Evolutionary conservation across 306 rosid species (phyloP), one percentile per base, ranked within the genome.

Genomic region (Medicago truncatula): DNA sequence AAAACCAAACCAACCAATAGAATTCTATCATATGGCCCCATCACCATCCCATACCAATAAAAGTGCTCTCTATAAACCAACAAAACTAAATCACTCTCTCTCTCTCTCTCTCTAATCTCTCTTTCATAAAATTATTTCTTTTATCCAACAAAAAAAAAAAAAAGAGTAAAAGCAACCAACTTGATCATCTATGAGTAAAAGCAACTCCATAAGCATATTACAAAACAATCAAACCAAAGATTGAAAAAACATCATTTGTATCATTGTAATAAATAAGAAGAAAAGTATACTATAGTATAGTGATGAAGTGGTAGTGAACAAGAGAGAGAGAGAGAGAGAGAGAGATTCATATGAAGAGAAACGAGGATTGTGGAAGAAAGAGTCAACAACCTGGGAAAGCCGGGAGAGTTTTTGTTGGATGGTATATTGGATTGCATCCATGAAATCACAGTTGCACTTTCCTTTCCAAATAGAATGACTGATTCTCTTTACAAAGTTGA

Each of bases 321-420:
- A 31, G 69, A 52, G 53, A 71, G 73, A 66, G 72, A 41, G 66
- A 77, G 59, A 7, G 49, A 9, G 70, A 66, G 52, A 67, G 56
- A 20, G 28, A 13, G 39, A 21, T 16, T 66, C 85, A 70, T 80
- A 91, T 88, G 96, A 91, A 23, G 90, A 85, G 85, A 62, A 85
- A 79, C 64, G 85, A 75, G 70, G 15, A 18, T 44, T 70, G 77
- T 58, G 81, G 59, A 80, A 78, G 69, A 71, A 71, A 50, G 70
- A 86, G 81, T 60, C 87, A 96, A 89, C 87, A 96, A 89, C 88
- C 99, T 96, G 99, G 99, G 98, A 88, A 96, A 92, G 91, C 85
- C 82, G 36, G 96, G 96, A 83, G 99, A 90, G 39, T 88, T 78
- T 54, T 74, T 90, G 81, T 81, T 92, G 84, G 97, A 86, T 69